phyloP scores from a whole-genome alignment of 768 basidiomycete genomes.

The Lentinula aciculospora region DNA sequence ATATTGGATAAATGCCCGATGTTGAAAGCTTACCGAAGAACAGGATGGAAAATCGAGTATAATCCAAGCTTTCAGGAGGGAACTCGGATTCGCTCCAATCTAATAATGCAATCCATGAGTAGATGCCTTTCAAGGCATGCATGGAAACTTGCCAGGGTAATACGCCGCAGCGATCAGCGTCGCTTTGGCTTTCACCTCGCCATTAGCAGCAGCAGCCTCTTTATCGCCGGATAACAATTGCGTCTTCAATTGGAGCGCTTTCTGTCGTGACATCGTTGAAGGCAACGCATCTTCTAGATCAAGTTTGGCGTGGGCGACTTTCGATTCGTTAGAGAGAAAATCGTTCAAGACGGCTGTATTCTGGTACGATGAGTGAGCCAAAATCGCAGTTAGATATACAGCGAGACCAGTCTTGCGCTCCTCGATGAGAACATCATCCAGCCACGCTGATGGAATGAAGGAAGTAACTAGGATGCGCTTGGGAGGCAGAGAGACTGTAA shows the following conservation, averaged over 20 bases:
- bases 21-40: constrained; percentile 42
- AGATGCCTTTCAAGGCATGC: constrained; percentile 34
- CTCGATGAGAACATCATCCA: constrained; percentile 44
- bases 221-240: neutral
- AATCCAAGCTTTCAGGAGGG: constrained; percentile 58
- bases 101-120: constrained; percentile 15
- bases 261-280: constrained; percentile 37
- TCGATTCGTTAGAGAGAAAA: constrained; percentile 28
- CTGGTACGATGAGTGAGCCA: constrained; percentile 29
- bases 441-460: constrained; percentile 47
- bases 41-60: constrained; percentile 58
- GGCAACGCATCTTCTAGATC: constrained; percentile 41
- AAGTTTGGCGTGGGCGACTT: constrained; percentile 14
- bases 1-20: neutral
- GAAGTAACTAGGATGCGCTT: constrained; percentile 44
- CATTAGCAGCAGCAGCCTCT: constrained; percentile 8
- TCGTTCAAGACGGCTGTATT: constrained; percentile 25
- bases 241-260: constrained; percentile 18
- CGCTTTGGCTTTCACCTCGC: constrained; percentile 18
- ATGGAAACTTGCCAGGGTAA: constrained; percentile 23
- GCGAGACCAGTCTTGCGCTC: constrained; percentile 45
- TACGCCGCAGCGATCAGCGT: constrained; percentile 38
- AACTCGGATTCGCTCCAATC: constrained; percentile 43
- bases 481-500: constrained; percentile 33
- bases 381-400: constrained; percentile 33